Evolutionary conservation across 2,329 filamentous ascomycete species (phyloP).

Genomic region (Ceratocystis papillata): DNA sequence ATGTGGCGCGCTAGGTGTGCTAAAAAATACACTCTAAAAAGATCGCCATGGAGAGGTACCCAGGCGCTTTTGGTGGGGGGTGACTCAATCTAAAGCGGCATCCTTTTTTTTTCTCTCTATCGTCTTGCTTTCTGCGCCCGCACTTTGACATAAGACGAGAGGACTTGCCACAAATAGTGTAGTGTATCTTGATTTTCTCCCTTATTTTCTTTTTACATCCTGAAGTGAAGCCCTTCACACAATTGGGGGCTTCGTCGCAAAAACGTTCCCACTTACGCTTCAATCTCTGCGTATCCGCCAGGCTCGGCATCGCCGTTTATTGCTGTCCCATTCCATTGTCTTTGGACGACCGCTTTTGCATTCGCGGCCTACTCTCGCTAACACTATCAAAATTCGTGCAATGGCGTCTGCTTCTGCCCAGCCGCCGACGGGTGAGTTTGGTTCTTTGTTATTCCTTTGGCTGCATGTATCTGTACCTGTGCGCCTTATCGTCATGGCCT

Average conservation of each 20-base stretch:
- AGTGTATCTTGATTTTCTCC: not conserved
- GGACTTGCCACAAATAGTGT: not conserved
- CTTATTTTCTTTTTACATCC: not conserved
- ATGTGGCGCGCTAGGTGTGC: slow-evolving; percentile 3
- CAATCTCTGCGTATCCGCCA: slow-evolving; percentile 21
- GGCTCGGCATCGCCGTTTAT: slow-evolving; percentile 19
- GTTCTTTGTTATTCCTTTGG: not conserved
- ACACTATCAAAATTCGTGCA: slow-evolving; percentile 7
- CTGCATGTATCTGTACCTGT: not conserved
- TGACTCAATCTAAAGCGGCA: slow-evolving; percentile 16
- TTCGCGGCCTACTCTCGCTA: not conserved
- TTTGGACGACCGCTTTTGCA: slow-evolving; percentile 10
- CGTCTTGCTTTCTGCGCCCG: slow-evolving; percentile 2
- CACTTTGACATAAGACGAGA: not conserved
- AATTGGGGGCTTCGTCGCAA: slow-evolving; percentile 22
- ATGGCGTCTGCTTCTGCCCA: slow-evolving; percentile 23
- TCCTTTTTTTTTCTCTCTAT: slow-evolving; percentile 3
- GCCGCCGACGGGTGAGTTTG: slow-evolving; percentile 18
- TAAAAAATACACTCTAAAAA: slow-evolving; percentile 14
- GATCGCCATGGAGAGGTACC: not conserved
- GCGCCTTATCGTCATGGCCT: not conserved
- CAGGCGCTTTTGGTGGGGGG: slow-evolving; percentile 2
- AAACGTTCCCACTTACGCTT: slow-evolving; percentile 24
- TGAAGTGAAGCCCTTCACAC: slow-evolving; percentile 20
- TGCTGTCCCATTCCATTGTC: slow-evolving; percentile 9